Evolutionary conservation across 345 rosid species (phyloP).

Genomic region (Brassica napus): DNA sequence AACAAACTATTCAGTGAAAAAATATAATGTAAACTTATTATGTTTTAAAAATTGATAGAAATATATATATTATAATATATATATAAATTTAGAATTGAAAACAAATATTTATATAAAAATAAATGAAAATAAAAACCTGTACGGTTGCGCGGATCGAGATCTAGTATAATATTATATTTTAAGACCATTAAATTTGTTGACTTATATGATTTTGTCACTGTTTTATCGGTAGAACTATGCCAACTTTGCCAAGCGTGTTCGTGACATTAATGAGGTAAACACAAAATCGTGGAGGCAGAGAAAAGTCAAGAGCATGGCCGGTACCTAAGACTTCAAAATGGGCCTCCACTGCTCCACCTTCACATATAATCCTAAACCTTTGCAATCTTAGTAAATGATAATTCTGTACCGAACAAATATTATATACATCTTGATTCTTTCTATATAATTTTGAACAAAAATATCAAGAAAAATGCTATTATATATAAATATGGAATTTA

Average conservation of each 20-base stretch:
- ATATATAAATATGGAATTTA: not conserved
- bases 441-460: not conserved
- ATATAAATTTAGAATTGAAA: too few species aligned
- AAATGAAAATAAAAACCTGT: too few species aligned
- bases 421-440: not conserved
- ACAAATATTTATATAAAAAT: too few species aligned
- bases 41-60: too few species aligned
- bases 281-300: conserved; percentile 31
- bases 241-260: conserved; percentile 26
- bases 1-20: too few species aligned
- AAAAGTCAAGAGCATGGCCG: conserved; percentile 33
- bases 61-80: too few species aligned
- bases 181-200: not conserved
- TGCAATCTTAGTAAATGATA: not conserved
- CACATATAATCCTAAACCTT: not conserved
- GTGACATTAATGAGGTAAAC: conserved; percentile 27
- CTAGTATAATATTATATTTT: not conserved
- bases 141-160: too few species aligned
- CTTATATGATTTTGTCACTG: not conserved
- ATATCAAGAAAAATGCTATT: not conserved
- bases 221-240: conserved; percentile 19
- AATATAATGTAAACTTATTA: too few species aligned
- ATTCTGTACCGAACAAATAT: not conserved
- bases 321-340: conserved; percentile 21
- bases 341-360: conserved; percentile 13